These are phyloP conservation scores for Erodium maritimum DNA, from an alignment of 345 rosid genomes.

Conservation along the genomic window DNA sequence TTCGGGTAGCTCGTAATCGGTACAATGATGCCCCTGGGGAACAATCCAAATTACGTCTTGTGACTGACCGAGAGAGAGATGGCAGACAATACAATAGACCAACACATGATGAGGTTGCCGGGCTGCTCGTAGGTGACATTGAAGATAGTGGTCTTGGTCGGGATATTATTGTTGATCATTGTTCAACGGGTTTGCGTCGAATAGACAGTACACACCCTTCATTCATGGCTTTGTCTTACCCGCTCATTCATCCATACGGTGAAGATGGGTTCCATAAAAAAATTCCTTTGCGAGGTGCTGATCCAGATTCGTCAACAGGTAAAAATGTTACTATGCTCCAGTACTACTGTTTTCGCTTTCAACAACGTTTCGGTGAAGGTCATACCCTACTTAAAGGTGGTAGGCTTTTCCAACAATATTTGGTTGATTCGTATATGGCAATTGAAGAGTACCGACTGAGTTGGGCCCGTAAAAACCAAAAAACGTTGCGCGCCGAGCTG, in stretches of 20 bases:
- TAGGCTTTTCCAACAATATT: background rate
- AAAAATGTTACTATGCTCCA: too few species aligned
- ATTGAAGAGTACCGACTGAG: background rate
- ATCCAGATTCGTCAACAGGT: background rate
- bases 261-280: constrained; percentile 3
- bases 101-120: background rate
- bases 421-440: background rate
- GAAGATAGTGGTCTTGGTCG: background rate
- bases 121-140: background rate
- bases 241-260: constrained; percentile 4
- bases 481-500: background rate
- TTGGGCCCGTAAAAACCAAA: background rate
- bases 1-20: too few species aligned
- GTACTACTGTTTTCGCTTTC: background rate
- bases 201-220: background rate
- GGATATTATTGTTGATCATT: background rate
- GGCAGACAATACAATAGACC: background rate
- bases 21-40: too few species aligned
- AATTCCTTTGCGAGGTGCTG: too few species aligned
- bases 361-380: background rate
- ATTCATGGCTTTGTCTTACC: constrained; percentile 7
- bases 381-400: background rate
- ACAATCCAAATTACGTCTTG: too few species aligned
- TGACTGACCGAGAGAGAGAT: too few species aligned
- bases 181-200: background rate